These are phyloP conservation scores for Microthlaspi erraticum DNA, from an alignment of 345 rosid species.

Conservation along the genomic window DNA sequence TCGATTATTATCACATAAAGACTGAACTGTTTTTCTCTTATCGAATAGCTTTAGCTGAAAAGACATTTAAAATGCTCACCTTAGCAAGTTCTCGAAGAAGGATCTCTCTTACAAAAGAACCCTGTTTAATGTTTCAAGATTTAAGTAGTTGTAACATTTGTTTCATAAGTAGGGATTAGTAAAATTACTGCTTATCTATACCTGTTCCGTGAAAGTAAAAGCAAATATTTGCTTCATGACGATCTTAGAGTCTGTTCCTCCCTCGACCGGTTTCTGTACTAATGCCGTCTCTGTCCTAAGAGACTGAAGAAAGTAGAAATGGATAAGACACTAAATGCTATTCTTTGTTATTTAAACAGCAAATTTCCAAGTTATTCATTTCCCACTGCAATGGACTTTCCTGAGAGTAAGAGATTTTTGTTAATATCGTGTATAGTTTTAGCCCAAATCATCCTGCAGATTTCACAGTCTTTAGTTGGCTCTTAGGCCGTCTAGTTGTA, in stretches of 20 bases:
- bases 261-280: conserved; percentile 54
- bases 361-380: conserved; percentile 11
- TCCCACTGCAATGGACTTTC: conserved; percentile 4
- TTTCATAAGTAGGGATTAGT: background rate
- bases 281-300: conserved; percentile 75
- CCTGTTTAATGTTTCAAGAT: conserved; percentile 55
- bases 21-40: background rate
- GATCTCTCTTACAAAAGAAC: conserved; percentile 83
- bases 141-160: conserved; percentile 1
- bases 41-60: background rate
- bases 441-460: background rate
- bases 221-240: conserved; percentile 73
- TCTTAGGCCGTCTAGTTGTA: conserved; percentile 13
- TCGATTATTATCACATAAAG: background rate
- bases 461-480: background rate
- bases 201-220: conserved; percentile 82
- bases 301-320: conserved; percentile 55
- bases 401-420: background rate
- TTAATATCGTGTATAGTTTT: background rate
- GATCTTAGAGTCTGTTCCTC: conserved; percentile 56
- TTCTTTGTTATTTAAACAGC: conserved; percentile 5
- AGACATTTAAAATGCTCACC: conserved; percentile 50
- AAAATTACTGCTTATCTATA: conserved; percentile 28
- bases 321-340: conserved; percentile 6
- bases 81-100: conserved; percentile 83